Evolutionary conservation across 495 filamentous ascomycete genomes (phyloP), one percentile per base, ranked within the genome.

Genomic region (Talaromyces ruber): DNA sequence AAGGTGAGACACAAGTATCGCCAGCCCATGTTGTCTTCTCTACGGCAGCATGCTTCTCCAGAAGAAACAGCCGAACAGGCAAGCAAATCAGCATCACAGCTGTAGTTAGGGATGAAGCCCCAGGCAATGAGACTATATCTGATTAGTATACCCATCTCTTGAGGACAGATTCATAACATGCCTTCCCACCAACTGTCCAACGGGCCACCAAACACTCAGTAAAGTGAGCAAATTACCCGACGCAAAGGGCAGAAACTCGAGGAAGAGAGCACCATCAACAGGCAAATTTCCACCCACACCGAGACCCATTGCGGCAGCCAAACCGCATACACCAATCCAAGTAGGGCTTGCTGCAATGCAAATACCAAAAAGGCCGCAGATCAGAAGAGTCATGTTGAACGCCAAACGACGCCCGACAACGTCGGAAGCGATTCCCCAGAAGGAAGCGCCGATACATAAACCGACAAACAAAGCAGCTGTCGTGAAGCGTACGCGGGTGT

Each of bases 11-110:
- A 74, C 59, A 93, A 79, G 64, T 92, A 96, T 37, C 91, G 79
- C 91, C 91, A 95, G 56, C 91, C 91, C 86, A 86, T 88, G 64
- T 92, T 93, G 51, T 84, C 71, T 16, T 69, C 69, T 65, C 76
- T 76, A 21, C 76, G 81, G 68, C 90, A 92, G 67, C 74, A 78
- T 28, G 70, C 69, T 59, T 65, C 66, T 9, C 67, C 70, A 3
- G 66, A 64, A 60, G 68, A 65, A 6, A 70, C 68, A 47, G 72
- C 67, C 56, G 74, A 67, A 64, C 77, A 77, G 28, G 72, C 71
- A 1, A 61, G 29, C 61, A 75, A 68, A 18, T 71, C 66, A 9
- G 67, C 62, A 59, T 65, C 66, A 60, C 83, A 86, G 34, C 72
- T 74, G 66, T 73, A 86, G 45, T 78, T 80, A 4, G 81, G 78